phyloP scores from a whole-genome alignment of 345 rosid genomes.

The Brassica nigra region DNA sequence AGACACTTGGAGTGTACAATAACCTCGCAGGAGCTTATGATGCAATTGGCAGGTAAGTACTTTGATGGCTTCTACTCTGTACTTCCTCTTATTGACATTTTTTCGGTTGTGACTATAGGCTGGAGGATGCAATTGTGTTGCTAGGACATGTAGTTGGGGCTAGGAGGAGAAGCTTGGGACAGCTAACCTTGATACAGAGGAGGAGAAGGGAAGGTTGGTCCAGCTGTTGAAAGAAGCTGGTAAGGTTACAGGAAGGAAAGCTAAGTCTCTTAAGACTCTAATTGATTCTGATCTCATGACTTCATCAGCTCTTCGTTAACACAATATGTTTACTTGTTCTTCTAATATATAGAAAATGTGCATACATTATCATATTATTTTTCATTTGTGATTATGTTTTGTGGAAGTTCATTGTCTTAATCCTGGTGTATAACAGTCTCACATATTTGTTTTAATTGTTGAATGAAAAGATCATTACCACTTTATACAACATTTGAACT shows the following conservation, averaged over 20 bases:
- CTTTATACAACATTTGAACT: background rate
- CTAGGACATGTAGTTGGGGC: slow-evolving; percentile 70
- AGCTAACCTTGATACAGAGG: slow-evolving; percentile 84
- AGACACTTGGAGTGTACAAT: slow-evolving; percentile 87
- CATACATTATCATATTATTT: slow-evolving; percentile 8
- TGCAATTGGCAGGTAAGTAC: slow-evolving; percentile 96
- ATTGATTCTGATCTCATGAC: slow-evolving; percentile 56
- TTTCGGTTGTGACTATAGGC: slow-evolving; percentile 47
- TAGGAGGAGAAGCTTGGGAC: slow-evolving; percentile 94
- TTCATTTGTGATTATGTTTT: slow-evolving; percentile 19
- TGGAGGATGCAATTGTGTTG: slow-evolving; percentile 78
- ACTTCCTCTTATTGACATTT: background rate
- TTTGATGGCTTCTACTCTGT: too few relatives aligned
- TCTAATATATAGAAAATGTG: slow-evolving; percentile 22
- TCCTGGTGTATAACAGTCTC: slow-evolving; percentile 12
- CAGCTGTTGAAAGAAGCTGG: slow-evolving; percentile 84
- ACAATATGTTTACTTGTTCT: background rate
- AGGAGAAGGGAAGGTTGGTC: slow-evolving; percentile 83
- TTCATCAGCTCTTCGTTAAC: slow-evolving; percentile 27
- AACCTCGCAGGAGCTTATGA: slow-evolving; percentile 98
- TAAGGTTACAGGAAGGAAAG: slow-evolving; percentile 69
- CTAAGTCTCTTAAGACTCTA: slow-evolving; percentile 77
- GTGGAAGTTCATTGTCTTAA: slow-evolving; percentile 24
- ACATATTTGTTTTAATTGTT: slow-evolving; percentile 26
- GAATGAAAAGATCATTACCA: slow-evolving; percentile 26